These are phyloP conservation scores for Lecanicillium sp. DNA, from an alignment of 2,329 filamentous ascomycete species.

Conservation along the genomic window DNA sequence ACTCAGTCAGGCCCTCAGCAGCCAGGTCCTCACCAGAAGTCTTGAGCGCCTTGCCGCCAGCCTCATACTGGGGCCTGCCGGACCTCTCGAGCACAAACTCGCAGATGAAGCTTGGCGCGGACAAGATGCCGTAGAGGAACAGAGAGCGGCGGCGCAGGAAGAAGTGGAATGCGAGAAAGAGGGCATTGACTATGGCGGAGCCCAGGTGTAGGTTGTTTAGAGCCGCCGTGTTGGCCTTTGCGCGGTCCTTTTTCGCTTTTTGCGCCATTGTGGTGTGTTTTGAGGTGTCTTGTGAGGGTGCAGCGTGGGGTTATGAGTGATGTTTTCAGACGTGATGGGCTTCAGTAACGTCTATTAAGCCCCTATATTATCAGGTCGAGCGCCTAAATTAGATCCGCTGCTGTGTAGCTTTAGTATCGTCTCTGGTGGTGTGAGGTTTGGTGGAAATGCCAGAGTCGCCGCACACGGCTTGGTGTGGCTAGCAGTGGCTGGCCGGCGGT, in stretches of 20 bases:
- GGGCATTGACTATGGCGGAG: slow-evolving; percentile 58
- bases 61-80: slow-evolving; percentile 67
- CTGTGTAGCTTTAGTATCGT: too few relatives aligned
- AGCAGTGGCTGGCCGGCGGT: too few relatives aligned
- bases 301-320: slow-evolving; percentile 1
- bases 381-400: background rate
- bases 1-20: slow-evolving; percentile 84
- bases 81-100: slow-evolving; percentile 80
- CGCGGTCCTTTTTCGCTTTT: slow-evolving; percentile 57
- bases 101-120: slow-evolving; percentile 66
- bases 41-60: slow-evolving; percentile 57
- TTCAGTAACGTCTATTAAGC: background rate
- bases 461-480: too few relatives aligned
- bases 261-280: slow-evolving; percentile 40
- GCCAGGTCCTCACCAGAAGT: slow-evolving; percentile 80
- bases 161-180: slow-evolving; percentile 68
- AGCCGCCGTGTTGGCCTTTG: slow-evolving; percentile 67
- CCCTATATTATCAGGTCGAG: background rate
- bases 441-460: too few relatives aligned
- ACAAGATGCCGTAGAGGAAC: slow-evolving; percentile 63
- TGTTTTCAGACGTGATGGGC: background rate
- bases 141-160: slow-evolving; percentile 57
- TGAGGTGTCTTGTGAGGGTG: slow-evolving; percentile 1
- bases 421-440: too few relatives aligned
- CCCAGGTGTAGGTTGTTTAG: slow-evolving; percentile 78